Base-by-base conservation (phyloP, 2,329 filamentous ascomycete genomes). In the Dissoconium aciculare region DNA sequence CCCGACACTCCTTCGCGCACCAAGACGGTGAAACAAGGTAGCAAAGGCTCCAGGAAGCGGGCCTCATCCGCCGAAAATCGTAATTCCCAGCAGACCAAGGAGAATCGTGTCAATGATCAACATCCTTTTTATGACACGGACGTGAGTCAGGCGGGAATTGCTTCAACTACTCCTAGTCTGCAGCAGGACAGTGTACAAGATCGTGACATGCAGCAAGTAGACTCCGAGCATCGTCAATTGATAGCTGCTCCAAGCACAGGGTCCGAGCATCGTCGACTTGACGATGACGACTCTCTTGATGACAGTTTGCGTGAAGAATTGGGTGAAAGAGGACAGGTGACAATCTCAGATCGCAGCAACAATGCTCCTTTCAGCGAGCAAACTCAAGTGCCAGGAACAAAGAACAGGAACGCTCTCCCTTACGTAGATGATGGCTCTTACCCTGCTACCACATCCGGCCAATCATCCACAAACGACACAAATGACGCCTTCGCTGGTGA, bases 61-160 rank as follows among this genome's bases (percentile, higher is more conserved):
- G n/a, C n/a, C n/a, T n/a, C n/a, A n/a, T n/a, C n/a, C n/a, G n/a
- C n/a, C n/a, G n/a, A n/a, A n/a, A n/a, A n/a, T n/a, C n/a, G n/a
- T n/a, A n/a, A n/a, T n/a, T n/a, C n/a, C n/a, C n/a, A n/a, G n/a
- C n/a, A n/a, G n/a, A n/a, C n/a, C n/a, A n/a, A n/a, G n/a, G n/a
- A n/a, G n/a, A n/a, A n/a, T n/a, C n/a, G n/a, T n/a, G n/a, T n/a
- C n/a, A 17, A 33, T 8, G 26, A 21, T 12, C 43, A 40, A 29
- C 36, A 35, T 34, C 46, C 51, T 37, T 29, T 25, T 1, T 57
- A 50, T 28, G 55, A 51, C 28, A 59, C 56, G 35, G 55, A 59
- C 35, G 49, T 47, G 15, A 53, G 49, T 24, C 54, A 50, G 30
- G 41, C 56, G 15, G 54, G 55, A 27, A 53, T 49, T 4, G 56